Base-by-base conservation (phyloP, 805 yeast species). In the Candida ponderosae region DNA sequence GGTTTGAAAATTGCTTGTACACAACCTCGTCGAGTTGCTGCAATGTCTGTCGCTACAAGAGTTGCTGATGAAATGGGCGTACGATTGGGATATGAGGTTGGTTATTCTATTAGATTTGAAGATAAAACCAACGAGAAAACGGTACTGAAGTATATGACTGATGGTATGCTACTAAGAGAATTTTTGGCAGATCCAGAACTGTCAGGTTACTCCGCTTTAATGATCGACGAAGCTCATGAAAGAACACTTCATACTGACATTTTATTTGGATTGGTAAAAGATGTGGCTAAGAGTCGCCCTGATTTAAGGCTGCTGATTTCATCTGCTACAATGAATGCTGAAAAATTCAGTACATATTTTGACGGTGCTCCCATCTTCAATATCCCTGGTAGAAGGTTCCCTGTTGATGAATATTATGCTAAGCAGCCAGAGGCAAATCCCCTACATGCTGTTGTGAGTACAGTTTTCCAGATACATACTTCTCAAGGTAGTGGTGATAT, bases 151-250 rank as follows among this genome's bases (percentile, higher is more conserved):
- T 93, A 93, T 59, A 74, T 89, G 75, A 93, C 98, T 0, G 98
- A 93, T 58, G 98, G 98, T 70, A 85, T 88, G 87, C 67, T 93
- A 17, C 65, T 89, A 26, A 63, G 96, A 40, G 98, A 93, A 59
- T 81, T 86, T 45, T 60, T 89, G 26, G 65, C 72, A 1, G 97
- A 89, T 54, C 85, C 94, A 0, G 74, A 74, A 31, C 59, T 89
- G 30, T 59, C 68, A 1, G 63, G 60, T 2, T 90, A 89, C 53
- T 75, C 93, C 2, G 95, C 84, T 1, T 68, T 90, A 39, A 88
- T 90, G 82, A 80, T 90, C 34, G 98, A 90, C 60, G 98, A 90
- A 59, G 98, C 98, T 0, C 98, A 93, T 55, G 98, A 93, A 56
- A 70, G 98, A 40, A 93, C 97, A 0, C 65, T 90, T 30, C 80